A percentile compares a stretch with the other conserved stretches of the same genome.
Conservation (phyloP, 208 protist species). For the Trichomonas gallinae region DNA sequence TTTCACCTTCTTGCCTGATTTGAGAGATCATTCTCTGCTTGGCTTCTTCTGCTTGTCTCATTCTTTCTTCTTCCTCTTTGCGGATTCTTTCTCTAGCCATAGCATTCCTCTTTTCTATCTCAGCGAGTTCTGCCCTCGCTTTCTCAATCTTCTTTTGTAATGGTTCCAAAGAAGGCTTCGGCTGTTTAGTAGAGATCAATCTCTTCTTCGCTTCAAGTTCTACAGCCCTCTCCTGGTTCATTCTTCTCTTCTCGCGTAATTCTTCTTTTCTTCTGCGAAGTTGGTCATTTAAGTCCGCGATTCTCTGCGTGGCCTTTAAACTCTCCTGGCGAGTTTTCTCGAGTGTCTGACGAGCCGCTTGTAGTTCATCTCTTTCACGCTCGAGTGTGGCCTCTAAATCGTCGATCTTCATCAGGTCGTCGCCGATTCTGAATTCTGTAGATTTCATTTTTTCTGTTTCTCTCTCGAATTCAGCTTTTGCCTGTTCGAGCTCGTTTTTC, state of each 20-base stretch:
- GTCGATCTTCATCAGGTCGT: slow-evolving; percentile 2
- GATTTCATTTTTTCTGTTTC: neutral
- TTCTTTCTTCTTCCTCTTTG: neutral
- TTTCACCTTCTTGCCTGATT: neutral
- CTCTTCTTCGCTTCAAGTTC: neutral
- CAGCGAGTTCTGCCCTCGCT: neutral
- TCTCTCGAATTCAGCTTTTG: neutral
- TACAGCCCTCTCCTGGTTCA: neutral
- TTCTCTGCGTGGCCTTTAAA: neutral
- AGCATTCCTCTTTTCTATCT: neutral
- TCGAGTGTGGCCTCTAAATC: neutral
- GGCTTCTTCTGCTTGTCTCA: neutral
- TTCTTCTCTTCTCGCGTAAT: neutral
- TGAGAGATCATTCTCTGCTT: neutral
- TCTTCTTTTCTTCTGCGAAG: neutral
- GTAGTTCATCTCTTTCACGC: neutral
- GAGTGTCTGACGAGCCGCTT: neutral
- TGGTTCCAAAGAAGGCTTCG: neutral
- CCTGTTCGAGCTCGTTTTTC: neutral
- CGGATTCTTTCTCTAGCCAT: neutral
- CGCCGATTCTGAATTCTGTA: neutral
- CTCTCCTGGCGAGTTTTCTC: neutral
- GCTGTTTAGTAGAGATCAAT: neutral
- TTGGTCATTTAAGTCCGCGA: neutral
- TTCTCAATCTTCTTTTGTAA: neutral